Percentiles rank a stretch among this genome's conserved stretches.
Conservation (phyloP, 2,329 filamentous ascomycete genomes). For the Beauveria scarabaeidicola region DNA sequence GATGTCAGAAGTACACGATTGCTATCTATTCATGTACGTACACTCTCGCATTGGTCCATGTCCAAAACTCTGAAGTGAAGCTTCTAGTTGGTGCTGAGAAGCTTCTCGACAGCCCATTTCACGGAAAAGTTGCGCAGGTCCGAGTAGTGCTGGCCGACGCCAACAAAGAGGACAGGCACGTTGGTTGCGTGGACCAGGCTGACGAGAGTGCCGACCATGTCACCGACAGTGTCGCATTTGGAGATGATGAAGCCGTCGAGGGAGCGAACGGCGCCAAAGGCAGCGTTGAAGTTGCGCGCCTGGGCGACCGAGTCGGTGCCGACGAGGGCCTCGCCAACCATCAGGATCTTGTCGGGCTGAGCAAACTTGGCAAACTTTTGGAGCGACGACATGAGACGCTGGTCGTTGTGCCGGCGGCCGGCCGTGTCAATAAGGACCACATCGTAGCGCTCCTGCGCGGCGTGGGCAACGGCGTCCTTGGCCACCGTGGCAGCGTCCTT, state of each 20-base stretch:
- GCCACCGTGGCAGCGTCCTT: slow-evolving; percentile 95
- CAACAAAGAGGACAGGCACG: slow-evolving; percentile 90
- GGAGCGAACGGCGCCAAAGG: slow-evolving; percentile 71
- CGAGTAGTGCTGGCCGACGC: slow-evolving; percentile 60
- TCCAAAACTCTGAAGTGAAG: background rate
- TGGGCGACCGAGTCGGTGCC: slow-evolving; percentile 94
- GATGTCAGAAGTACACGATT: background rate
- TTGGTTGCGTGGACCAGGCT: slow-evolving; percentile 96
- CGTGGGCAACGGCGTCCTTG: slow-evolving; percentile 82
- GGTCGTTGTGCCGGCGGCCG: slow-evolving; percentile 88
- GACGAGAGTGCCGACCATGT: slow-evolving; percentile 93
- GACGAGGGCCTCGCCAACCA: slow-evolving; percentile 84
- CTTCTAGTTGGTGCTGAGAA: slow-evolving; percentile 42
- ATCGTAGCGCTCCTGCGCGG: slow-evolving; percentile 67
- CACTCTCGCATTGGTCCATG: background rate
- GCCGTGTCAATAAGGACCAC: slow-evolving; percentile 97
- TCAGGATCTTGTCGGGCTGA: slow-evolving; percentile 94
- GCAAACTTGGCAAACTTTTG: slow-evolving; percentile 98
- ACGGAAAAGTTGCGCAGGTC: slow-evolving; percentile 62
- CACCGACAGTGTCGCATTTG: slow-evolving; percentile 98
- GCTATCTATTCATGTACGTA: background rate
- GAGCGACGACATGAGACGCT: slow-evolving; percentile 88
- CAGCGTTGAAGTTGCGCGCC: slow-evolving; percentile 90
- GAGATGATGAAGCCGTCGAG: slow-evolving; percentile 97
- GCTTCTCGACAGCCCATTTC: slow-evolving; percentile 60